Conservation (phyloP, 257 asterid species). For the Ocimum tenuiflorum region DNA sequence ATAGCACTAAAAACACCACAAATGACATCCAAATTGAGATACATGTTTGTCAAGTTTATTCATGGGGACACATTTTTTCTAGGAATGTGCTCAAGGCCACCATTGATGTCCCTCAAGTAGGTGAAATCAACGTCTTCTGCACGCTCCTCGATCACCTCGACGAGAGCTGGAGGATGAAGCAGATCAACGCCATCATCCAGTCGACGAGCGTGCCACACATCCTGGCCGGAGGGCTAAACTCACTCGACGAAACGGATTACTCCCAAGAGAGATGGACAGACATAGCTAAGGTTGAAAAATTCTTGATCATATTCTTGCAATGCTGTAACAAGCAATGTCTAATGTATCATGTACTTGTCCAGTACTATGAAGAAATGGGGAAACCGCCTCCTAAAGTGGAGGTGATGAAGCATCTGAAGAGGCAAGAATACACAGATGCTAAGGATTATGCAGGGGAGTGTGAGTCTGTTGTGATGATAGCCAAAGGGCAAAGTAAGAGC, state of each 20-base stretch:
- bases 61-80: too few species aligned
- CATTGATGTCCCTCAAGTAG: slow-evolving; percentile 72
- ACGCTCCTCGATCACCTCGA: slow-evolving; percentile 82
- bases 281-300: slow-evolving; percentile 52
- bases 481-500: slow-evolving; percentile 87
- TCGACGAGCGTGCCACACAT: slow-evolving; percentile 73
- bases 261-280: slow-evolving; percentile 91
- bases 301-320: neutral
- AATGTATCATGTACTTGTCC: neutral
- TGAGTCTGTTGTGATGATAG: slow-evolving; percentile 89
- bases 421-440: slow-evolving; percentile 63
- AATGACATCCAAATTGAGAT: too few species aligned
- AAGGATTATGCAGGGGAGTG: slow-evolving; percentile 87
- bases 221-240: slow-evolving; percentile 85
- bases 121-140: slow-evolving; percentile 73
- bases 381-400: slow-evolving; percentile 79
- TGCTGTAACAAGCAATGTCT: neutral
- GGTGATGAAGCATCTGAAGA: slow-evolving; percentile 75
- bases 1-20: too few species aligned
- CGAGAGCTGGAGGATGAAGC: slow-evolving; percentile 93
- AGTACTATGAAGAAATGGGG: slow-evolving; percentile 90
- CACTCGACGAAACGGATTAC: slow-evolving; percentile 82
- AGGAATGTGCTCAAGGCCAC: slow-evolving; percentile 95
- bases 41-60: too few species aligned
- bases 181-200: slow-evolving; percentile 66